phyloP scores from a whole-genome alignment of 1,284 basidiomycete genomes.

The Meripilus lineatus region DNA sequence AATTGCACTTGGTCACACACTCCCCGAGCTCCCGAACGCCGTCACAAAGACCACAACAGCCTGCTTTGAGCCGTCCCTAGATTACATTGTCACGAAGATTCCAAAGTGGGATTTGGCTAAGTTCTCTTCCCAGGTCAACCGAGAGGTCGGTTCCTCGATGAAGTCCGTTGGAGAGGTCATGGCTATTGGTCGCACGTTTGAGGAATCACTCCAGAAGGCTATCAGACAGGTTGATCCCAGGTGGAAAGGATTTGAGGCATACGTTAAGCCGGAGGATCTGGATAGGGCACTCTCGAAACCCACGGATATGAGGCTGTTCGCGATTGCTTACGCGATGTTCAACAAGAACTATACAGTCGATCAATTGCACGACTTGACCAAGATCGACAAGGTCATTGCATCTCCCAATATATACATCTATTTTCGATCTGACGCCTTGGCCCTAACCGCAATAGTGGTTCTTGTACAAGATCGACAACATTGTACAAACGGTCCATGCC shows the following conservation, averaged over 20 bases:
- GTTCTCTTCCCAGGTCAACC: constrained; percentile 91
- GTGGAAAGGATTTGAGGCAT: constrained; percentile 81
- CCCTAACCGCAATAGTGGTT: constrained; percentile 92
- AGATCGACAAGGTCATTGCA: constrained; percentile 83
- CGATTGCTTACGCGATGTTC: constrained; percentile 97
- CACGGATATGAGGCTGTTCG: constrained; percentile 93
- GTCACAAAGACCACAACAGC: constrained; percentile 99
- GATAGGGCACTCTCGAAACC: constrained; percentile 73
- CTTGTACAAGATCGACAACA: constrained; percentile 98
- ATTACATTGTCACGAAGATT: constrained; percentile 99
- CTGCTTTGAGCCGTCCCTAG: constrained; percentile 98
- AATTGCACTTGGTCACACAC: constrained; percentile 97
- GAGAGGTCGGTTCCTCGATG: constrained; percentile 96
- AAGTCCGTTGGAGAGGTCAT: constrained; percentile 99
- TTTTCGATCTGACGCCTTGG: too few species aligned
- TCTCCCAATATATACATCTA: background rate
- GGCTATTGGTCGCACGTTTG: constrained; percentile 99
- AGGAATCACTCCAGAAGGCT: constrained; percentile 98
- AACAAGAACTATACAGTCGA: constrained; percentile 91
- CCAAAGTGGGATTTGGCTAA: constrained; percentile 99
- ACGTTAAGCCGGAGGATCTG: constrained; percentile 79
- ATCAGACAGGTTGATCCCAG: constrained; percentile 96
- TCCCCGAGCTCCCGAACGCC: constrained; percentile 97
- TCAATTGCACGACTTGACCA: constrained; percentile 87
- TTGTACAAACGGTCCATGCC: constrained; percentile 78